Percentiles rank a stretch among this genome's conserved stretches.
Evolutionary conservation across 768 basidiomycete species (phyloP).

Genomic region (Tylopilus subfusipes): DNA sequence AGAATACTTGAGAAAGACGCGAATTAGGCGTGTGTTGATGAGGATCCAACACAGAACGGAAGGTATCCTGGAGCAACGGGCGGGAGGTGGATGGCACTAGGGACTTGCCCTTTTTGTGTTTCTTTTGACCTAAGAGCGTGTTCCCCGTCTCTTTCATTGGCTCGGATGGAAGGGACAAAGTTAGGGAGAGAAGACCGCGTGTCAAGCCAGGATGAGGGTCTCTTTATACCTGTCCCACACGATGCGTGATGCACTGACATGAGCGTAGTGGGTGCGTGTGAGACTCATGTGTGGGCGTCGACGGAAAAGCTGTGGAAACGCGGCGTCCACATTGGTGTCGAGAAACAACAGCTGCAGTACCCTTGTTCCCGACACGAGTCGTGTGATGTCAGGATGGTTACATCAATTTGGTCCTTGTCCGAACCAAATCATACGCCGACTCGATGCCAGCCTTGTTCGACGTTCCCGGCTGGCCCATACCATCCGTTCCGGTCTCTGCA

Average conservation of each 20-base stretch:
- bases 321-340: slow-evolving; percentile 24
- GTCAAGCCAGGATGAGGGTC: background rate
- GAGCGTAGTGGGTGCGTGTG: slow-evolving; percentile 14
- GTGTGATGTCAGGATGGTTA: too few relatives aligned
- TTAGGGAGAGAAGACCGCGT: background rate
- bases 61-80: slow-evolving; percentile 2
- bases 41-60: slow-evolving; percentile 7
- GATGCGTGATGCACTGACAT: slow-evolving; percentile 11
- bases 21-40: slow-evolving; percentile 11
- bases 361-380: too few relatives aligned
- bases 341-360: too few relatives aligned
- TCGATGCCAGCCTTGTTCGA: slow-evolving; percentile 47
- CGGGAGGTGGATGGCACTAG: slow-evolving; percentile 2
- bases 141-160: slow-evolving; percentile 11
- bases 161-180: background rate
- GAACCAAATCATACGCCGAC: background rate
- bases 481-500: slow-evolving; percentile 39
- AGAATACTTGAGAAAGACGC: slow-evolving; percentile 14
- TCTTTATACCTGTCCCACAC: slow-evolving; percentile 19
- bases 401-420: too few relatives aligned
- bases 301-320: slow-evolving; percentile 11
- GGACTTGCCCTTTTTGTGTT: slow-evolving; percentile 10
- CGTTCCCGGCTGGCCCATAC: slow-evolving; percentile 67
- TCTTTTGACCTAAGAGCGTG: slow-evolving; percentile 10
- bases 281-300: slow-evolving; percentile 8